These are phyloP conservation scores for Tricholoma bakamatsutake DNA, from an alignment of 768 basidiomycete genomes.

Conservation along the genomic window DNA sequence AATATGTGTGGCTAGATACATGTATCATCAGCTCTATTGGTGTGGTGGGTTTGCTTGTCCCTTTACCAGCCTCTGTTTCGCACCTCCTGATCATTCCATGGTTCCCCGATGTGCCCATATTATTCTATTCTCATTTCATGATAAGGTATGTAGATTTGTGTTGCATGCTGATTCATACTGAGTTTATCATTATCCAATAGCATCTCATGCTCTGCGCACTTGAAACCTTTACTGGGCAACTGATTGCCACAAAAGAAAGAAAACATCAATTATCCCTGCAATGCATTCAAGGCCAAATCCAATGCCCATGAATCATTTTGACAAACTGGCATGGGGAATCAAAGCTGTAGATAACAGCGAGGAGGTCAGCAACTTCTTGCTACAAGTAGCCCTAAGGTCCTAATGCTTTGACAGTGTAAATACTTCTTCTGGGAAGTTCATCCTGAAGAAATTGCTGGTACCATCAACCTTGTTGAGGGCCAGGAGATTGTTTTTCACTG, in stretches of 20 bases:
- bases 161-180: neutral
- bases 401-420: neutral
- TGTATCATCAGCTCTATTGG: neutral
- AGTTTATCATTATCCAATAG: neutral
- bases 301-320: conserved; percentile 5
- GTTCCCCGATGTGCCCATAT: conserved; percentile 1
- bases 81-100: neutral
- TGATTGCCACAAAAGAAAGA: neutral
- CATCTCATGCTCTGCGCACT: neutral
- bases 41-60: neutral
- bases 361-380: neutral
- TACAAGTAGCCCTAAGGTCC: neutral
- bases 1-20: neutral
- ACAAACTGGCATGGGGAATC: conserved; percentile 11
- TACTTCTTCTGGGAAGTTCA: neutral
- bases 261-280: conserved; percentile 10
- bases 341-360: neutral
- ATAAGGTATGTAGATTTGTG: neutral
- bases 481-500: neutral
- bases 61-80: neutral
- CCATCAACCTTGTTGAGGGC: neutral
- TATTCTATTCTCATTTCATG: neutral
- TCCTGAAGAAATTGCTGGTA: neutral
- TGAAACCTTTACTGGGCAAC: neutral
- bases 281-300: conserved; percentile 6